A percentile compares a stretch with the other conserved stretches of the same genome.
These are phyloP conservation scores for Solanum appendiculatum DNA, from an alignment of 257 asterid genomes.

Conservation along the genomic window DNA sequence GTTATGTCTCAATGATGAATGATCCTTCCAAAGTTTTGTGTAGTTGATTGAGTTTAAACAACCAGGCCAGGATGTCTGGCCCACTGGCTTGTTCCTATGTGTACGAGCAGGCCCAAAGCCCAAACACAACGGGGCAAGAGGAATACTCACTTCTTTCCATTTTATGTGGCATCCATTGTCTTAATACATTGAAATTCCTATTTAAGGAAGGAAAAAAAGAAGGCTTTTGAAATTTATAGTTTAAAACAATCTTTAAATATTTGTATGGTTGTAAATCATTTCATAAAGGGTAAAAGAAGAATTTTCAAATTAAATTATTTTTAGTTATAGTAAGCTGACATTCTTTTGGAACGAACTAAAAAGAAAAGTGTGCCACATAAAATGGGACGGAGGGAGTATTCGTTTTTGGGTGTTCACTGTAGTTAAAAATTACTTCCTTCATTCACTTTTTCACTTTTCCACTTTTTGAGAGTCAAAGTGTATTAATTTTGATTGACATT, in stretches of 20 bases:
- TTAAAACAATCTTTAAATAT: no score
- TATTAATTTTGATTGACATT: neutral
- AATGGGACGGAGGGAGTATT: neutral
- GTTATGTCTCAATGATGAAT: constrained; percentile 12
- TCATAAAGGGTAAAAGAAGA: no score
- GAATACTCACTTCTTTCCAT: neutral
- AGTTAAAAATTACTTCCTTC: neutral
- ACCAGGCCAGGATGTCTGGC: no score
- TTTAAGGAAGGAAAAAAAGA: neutral
- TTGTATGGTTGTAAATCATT: neutral
- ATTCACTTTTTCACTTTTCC: neutral
- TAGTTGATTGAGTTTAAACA: neutral
- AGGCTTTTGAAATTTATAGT: no score
- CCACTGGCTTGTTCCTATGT: no score
- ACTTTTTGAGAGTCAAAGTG: no score
- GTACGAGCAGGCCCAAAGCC: no score
- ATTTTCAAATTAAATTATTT: no score
- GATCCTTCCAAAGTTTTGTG: neutral
- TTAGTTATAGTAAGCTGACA: no score
- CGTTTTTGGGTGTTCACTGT: neutral
- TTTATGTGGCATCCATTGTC: neutral
- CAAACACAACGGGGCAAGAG: no score
- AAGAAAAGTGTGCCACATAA: no score
- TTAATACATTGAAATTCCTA: neutral
- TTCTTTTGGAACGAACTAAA: no score